Percentiles rank a stretch among this genome's conserved stretches.
phyloP scores from a whole-genome alignment of 208 protist genomes.

The Crithidia brevicula region DNA sequence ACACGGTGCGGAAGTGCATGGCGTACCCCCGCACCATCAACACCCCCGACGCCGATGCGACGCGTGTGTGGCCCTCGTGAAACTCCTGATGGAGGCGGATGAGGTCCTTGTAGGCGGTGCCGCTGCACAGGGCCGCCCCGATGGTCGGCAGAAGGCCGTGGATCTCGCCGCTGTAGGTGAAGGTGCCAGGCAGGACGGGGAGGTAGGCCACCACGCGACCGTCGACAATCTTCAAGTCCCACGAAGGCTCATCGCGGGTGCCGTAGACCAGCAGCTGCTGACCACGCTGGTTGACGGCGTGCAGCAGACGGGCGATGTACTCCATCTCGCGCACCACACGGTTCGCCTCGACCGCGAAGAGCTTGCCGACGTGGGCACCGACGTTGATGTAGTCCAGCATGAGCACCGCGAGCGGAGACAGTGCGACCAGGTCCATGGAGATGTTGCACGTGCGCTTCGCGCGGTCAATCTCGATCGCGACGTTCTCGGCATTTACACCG shows the following conservation, averaged over 20 bases:
- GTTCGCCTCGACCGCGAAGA: constrained; percentile 82
- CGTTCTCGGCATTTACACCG: constrained; percentile 83
- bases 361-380: constrained; percentile 85
- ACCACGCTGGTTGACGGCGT: constrained; percentile 71
- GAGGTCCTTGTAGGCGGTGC: constrained; percentile 84
- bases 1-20: constrained; percentile 89
- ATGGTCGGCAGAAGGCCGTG: constrained; percentile 90
- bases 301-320: constrained; percentile 80
- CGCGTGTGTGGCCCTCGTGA: constrained; percentile 62
- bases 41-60: constrained; percentile 49
- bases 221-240: constrained; percentile 78
- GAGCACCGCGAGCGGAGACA: constrained; percentile 83
- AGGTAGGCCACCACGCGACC: constrained; percentile 88
- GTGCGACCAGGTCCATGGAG: constrained; percentile 66
- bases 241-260: constrained; percentile 58
- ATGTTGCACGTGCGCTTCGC: constrained; percentile 43
- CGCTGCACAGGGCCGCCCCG: constrained; percentile 66
- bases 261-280: constrained; percentile 81
- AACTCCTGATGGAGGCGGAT: constrained; percentile 90
- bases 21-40: constrained; percentile 89
- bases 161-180: constrained; percentile 84
- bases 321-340: constrained; percentile 72
- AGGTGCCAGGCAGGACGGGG: constrained; percentile 77
- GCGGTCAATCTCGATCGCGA: constrained; percentile 59
- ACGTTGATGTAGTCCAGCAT: constrained; percentile 84